Conservation (phyloP, 2,329 filamentous ascomycete species). For the Colletotrichum horii region DNA sequence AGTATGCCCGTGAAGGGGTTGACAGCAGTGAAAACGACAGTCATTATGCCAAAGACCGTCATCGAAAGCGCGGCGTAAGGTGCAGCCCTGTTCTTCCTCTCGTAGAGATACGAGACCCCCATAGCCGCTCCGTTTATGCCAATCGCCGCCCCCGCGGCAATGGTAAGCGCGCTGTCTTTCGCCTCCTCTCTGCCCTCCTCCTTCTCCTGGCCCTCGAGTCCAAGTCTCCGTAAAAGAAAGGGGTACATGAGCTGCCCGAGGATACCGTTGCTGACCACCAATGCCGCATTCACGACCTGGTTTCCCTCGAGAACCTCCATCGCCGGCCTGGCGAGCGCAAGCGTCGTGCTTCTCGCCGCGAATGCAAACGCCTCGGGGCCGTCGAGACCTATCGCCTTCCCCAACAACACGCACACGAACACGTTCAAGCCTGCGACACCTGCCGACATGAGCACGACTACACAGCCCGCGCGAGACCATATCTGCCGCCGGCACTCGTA, state of each 20-base stretch:
- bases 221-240: constrained; percentile 33
- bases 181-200: neutral
- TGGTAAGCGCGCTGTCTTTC: constrained; percentile 34
- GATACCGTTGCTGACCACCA: constrained; percentile 59
- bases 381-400: constrained; percentile 39
- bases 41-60: constrained; percentile 62
- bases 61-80: constrained; percentile 63
- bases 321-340: constrained; percentile 54
- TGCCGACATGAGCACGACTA: constrained; percentile 41
- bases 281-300: constrained; percentile 50
- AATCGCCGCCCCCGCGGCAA: constrained; percentile 57
- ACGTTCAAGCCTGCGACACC: constrained; percentile 46
- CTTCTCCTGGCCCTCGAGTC: constrained; percentile 24
- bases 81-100: constrained; percentile 55
- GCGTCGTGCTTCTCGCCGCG: constrained; percentile 54
- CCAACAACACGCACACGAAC: constrained; percentile 43
- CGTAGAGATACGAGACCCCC: constrained; percentile 63
- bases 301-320: constrained; percentile 51
- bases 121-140: constrained; percentile 66
- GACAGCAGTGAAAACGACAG: constrained; percentile 58
- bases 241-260: constrained; percentile 46
- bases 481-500: constrained; percentile 54
- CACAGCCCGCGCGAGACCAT: constrained; percentile 45
- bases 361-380: constrained; percentile 46
- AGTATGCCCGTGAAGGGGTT: constrained; percentile 45